phyloP scores from a whole-genome alignment of 1,284 basidiomycete species.

The Moesziomyces antarcticus region DNA sequence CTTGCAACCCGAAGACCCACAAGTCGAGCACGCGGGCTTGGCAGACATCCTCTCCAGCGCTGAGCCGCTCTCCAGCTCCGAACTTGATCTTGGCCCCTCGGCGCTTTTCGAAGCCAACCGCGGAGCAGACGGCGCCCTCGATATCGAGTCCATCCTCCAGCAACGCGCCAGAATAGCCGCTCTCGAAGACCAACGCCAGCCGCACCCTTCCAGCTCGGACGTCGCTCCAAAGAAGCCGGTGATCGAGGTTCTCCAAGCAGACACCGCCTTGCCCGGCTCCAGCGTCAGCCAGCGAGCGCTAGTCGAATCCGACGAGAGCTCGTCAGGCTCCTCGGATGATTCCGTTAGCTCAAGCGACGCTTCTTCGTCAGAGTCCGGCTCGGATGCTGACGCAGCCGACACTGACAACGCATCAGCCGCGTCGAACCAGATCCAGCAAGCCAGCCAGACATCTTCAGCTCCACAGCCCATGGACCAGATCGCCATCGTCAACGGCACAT shows the following conservation, averaged over 20 bases:
- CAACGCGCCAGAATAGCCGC: conserved; percentile 33
- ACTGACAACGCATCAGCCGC: background rate
- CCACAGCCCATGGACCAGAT: conserved; percentile 39
- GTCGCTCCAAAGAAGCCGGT: conserved; percentile 18
- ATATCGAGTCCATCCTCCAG: conserved; percentile 42
- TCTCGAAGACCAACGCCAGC: conserved; percentile 4
- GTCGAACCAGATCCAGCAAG: background rate
- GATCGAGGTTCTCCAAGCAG: conserved; percentile 23
- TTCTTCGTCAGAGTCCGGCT: conserved; percentile 5
- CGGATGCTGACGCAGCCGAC: conserved; percentile 1
- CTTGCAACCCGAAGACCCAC: conserved; percentile 13
- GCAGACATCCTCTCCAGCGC: conserved; percentile 33
- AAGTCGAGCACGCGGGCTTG: conserved; percentile 12
- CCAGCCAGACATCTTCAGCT: background rate
- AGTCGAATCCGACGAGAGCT: conserved; percentile 5
- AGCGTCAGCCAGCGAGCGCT: background rate
- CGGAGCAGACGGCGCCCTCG: conserved; percentile 31
- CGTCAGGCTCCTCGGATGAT: conserved; percentile 6
- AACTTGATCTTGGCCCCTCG: conserved; percentile 23
- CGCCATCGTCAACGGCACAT: conserved; percentile 29
- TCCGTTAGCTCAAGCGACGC: conserved; percentile 6
- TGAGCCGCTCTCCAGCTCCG: conserved; percentile 13
- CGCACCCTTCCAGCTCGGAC: conserved; percentile 11
- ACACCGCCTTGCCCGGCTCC: background rate
- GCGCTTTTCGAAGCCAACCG: conserved; percentile 39